Evolutionary conservation across 176 grass and related monocot genomes (phyloP).

Genomic region (Metroxylon sagu): DNA sequence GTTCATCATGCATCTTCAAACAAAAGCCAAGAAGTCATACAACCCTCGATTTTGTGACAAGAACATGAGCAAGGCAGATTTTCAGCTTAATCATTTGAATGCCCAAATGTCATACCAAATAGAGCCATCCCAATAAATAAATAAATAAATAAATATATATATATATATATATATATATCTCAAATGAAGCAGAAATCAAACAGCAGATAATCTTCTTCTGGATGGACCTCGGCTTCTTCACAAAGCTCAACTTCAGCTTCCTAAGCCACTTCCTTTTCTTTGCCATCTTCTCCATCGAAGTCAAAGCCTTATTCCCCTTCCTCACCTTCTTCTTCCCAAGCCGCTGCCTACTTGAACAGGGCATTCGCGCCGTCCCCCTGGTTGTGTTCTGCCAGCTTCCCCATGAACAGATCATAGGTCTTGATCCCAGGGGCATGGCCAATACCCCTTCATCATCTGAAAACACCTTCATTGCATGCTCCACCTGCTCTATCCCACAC

Average conservation of each 20-base stretch:
- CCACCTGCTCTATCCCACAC: conserved; percentile 92
- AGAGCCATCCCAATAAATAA: not conserved
- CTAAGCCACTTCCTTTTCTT: conserved; percentile 78
- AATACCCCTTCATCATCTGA: conserved; percentile 77
- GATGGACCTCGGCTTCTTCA: conserved; percentile 60
- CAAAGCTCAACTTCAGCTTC: conserved; percentile 87
- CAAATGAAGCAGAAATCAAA: too few species aligned
- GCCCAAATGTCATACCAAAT: too few species aligned
- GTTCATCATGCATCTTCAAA: too few species aligned
- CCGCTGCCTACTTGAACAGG: conserved; percentile 71
- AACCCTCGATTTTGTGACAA: too few species aligned
- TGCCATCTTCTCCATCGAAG: conserved; percentile 73
- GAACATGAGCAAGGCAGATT: too few species aligned
- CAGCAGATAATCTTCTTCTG: not conserved
- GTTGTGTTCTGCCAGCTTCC: conserved; percentile 74
- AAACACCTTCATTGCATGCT: conserved; percentile 97
- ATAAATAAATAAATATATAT: too few species aligned
- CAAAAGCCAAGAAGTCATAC: too few species aligned
- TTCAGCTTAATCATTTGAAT: too few species aligned
- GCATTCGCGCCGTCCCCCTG: conserved; percentile 69
- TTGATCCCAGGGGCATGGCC: conserved; percentile 69
- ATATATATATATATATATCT: too few species aligned
- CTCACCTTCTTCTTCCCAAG: conserved; percentile 59
- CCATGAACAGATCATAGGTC: conserved; percentile 64
- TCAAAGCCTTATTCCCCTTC: conserved; percentile 77